These are phyloP conservation scores for Discostella stelligeroides DNA, from an alignment of 108 stramenopile genomes.

Conservation along the genomic window DNA sequence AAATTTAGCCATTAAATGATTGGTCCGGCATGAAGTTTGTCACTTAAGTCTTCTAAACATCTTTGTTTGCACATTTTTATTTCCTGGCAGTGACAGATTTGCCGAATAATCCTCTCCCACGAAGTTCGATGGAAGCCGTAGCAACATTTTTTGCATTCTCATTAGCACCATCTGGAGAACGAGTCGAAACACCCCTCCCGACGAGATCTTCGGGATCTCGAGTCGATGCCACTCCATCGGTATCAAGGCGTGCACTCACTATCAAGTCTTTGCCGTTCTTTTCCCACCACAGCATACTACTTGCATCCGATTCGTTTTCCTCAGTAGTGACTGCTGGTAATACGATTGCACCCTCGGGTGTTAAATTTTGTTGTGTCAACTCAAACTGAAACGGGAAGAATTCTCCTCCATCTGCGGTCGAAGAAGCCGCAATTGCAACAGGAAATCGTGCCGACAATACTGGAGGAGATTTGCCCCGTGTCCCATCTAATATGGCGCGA, in stretches of 20 bases:
- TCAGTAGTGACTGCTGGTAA: background rate
- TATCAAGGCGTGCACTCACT: conserved; percentile 63
- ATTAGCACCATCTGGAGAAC: background rate
- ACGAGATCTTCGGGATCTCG: conserved; percentile 65
- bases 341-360: conserved; percentile 47
- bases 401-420: too few relatives aligned
- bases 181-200: conserved; percentile 41
- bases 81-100: conserved; percentile 36
- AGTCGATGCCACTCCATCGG: conserved; percentile 66
- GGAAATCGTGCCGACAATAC: conserved; percentile 38
- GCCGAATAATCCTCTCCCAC: conserved; percentile 27
- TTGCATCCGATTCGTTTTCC: background rate
- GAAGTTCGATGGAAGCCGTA: conserved; percentile 9
- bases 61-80: too few relatives aligned
- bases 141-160: background rate
- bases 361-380: conserved; percentile 47
- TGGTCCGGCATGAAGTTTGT: too few relatives aligned
- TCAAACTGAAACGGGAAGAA: conserved; percentile 60
- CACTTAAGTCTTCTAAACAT: too few relatives aligned
- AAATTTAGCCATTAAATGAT: too few relatives aligned
- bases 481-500: conserved; percentile 54
- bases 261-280: conserved; percentile 56
- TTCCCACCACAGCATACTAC: conserved; percentile 51
- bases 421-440: too few relatives aligned
- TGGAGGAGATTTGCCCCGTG: conserved; percentile 50